Evolutionary conservation across 306 rosid genomes (phyloP), one percentile per base, ranked within the genome.

Genomic region (Nissolia schottii): DNA sequence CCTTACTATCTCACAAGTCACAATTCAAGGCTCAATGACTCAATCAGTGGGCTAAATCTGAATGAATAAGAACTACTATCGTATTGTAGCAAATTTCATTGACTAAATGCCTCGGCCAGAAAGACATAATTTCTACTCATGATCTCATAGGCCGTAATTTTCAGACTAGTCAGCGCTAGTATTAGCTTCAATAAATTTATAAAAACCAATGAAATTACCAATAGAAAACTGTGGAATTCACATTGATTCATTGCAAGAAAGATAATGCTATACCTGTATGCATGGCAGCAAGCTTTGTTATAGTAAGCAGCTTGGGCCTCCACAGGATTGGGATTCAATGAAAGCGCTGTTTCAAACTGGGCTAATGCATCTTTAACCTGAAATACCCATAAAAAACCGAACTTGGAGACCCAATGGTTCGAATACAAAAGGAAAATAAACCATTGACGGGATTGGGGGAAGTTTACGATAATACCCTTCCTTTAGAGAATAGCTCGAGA

Each of bases 251-350:
- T 25, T 50, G 10, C n/a, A 23, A 45, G 22, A 27, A 43, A 65
- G 13, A 51, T 31, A 24, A 35, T 70, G 32, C 29, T 34, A 35
- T 80, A 93, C 96, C 94, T 80, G 73, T 94, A 94, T 65, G 99
- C 97, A 63, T 86, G 96, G 58, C 99, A 94, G 71, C 99, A 94
- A 49, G 99, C 99, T 86, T 94, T 94, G 84, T 94, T 94, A 77
- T 94, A 94, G 19, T 87, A 71, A 4, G 97, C 99, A 70, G 99
- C 99, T 81, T 94, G 97, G 32, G 95, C 91, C 70, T 94, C 99
- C 78, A 85, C 53, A 7, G 94, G 89, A 74, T 89, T 91, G 50
- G 99, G 99, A 76, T 88, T 75, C 85, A 94, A 84, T 46, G 80
- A 56, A 38, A 94, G 87, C 23, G 99, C 99, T 35, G 87, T 83